phyloP scores from a whole-genome alignment of 176 grass and related monocot species.

The Aegilops tauschii region DNA sequence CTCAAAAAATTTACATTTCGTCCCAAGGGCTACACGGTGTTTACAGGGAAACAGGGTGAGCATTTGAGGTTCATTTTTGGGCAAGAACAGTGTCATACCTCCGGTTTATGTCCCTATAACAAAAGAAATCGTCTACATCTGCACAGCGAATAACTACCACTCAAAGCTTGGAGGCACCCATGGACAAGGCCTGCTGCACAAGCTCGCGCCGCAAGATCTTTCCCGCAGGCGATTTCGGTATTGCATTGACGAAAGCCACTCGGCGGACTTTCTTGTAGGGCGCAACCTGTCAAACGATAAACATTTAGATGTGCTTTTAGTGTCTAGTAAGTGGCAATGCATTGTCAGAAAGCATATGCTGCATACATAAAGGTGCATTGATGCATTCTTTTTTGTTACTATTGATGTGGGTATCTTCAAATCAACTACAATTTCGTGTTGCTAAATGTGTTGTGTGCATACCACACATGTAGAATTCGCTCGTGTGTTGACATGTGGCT shows the following conservation, averaged over 20 bases:
- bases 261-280: slow-evolving; percentile 80
- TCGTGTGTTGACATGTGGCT: neutral
- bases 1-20: neutral
- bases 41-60: neutral
- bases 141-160: neutral
- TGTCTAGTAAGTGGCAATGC: neutral
- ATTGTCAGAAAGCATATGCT: neutral
- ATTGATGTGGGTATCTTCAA: neutral
- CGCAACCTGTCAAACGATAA: slow-evolving; percentile 49
- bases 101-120: neutral
- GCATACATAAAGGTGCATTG: neutral
- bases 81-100: neutral
- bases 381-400: neutral
- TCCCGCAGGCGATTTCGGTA: slow-evolving; percentile 60
- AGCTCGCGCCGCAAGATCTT: slow-evolving; percentile 69
- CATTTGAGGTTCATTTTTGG: neutral
- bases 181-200: slow-evolving; percentile 38
- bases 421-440: neutral
- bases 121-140: neutral
- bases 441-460: neutral
- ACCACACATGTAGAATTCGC: too few species aligned
- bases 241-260: slow-evolving; percentile 49
- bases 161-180: slow-evolving; percentile 61
- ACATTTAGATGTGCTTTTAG: neutral
- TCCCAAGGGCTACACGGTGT: neutral